phyloP scores from a whole-genome alignment of 176 grass and related monocot species.

The Carex cristatella region DNA sequence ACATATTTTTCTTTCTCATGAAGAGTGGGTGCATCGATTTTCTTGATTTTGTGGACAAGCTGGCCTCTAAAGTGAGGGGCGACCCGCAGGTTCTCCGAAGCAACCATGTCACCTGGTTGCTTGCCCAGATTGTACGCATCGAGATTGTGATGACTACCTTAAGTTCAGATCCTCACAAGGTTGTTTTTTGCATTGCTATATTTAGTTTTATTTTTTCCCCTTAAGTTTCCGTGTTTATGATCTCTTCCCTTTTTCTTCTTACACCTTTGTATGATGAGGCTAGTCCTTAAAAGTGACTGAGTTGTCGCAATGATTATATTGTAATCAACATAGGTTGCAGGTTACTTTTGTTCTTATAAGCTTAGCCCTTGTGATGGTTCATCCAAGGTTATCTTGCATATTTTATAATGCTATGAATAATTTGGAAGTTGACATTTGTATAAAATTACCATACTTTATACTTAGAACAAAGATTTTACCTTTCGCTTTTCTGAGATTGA shows the following conservation, averaged over 20 bases:
- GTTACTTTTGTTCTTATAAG: slow-evolving; percentile 24
- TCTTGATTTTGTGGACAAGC: slow-evolving; percentile 95
- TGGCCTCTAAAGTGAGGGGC: slow-evolving; percentile 63
- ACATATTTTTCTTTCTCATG: slow-evolving; percentile 99
- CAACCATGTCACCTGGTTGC: slow-evolving; percentile 98
- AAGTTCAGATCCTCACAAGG: slow-evolving; percentile 84
- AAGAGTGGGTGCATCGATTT: slow-evolving; percentile 99
- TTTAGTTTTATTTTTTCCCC: background rate
- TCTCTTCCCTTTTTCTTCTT: background rate
- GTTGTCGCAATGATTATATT: background rate
- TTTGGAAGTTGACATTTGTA: background rate
- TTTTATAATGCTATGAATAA: background rate
- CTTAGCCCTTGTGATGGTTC: slow-evolving; percentile 2
- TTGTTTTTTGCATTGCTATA: background rate
- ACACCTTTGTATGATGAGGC: slow-evolving; percentile 5
- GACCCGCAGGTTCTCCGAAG: slow-evolving; percentile 86
- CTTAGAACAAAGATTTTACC: background rate
- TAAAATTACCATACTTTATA: background rate
- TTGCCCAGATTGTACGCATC: slow-evolving; percentile 95
- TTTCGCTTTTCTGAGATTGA: background rate
- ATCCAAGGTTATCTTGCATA: background rate
- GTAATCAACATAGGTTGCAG: background rate
- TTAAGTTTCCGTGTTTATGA: background rate
- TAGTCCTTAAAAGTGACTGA: background rate
- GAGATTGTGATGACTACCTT: slow-evolving; percentile 85